Evolutionary conservation across 2,329 filamentous ascomycete species (phyloP).

Genomic region (Cytospora schulzeri): DNA sequence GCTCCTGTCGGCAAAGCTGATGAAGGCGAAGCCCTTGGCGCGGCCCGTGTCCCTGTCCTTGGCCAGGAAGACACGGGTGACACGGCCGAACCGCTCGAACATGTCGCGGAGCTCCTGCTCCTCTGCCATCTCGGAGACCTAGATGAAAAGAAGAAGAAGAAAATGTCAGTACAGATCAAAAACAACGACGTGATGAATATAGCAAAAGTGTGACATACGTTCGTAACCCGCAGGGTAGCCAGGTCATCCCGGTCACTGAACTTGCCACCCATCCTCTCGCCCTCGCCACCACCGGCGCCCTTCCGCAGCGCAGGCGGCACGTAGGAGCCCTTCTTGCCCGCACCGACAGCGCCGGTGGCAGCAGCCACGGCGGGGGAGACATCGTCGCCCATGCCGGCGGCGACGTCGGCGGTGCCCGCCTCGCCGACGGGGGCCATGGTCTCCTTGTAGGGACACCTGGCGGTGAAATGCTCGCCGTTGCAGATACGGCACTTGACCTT

Average conservation of each 20-base stretch:
- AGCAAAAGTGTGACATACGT: too few relatives aligned
- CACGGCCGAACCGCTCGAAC: constrained; percentile 96
- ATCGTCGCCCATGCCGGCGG: constrained; percentile 58
- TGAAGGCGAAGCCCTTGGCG: constrained; percentile 98
- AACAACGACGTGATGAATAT: too few relatives aligned
- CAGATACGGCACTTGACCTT: constrained; percentile 99
- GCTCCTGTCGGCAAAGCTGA: constrained; percentile 87
- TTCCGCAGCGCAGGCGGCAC: constrained; percentile 92
- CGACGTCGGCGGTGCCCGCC: constrained; percentile 55
- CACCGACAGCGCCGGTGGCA: constrained; percentile 55
- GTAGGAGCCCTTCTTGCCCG: constrained; percentile 78
- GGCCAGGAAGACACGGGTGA: constrained; percentile 95
- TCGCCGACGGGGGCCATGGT: constrained; percentile 90
- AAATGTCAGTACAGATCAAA: too few relatives aligned
- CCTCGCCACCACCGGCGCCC: constrained; percentile 57
- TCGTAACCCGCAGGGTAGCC: constrained; percentile 94
- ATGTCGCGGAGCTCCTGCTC: constrained; percentile 94
- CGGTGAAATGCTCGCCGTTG: constrained; percentile 98
- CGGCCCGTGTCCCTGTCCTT: constrained; percentile 96
- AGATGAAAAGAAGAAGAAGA: too few relatives aligned
- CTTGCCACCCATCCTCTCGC: constrained; percentile 89
- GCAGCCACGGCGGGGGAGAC: constrained; percentile 45
- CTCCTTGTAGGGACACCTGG: constrained; percentile 98
- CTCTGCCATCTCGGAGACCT: constrained; percentile 97
- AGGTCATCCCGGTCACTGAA: constrained; percentile 92